phyloP scores from a whole-genome alignment of 371 early-diverging fungal genomes.

The Amoeboaphelidium occidentale region DNA sequence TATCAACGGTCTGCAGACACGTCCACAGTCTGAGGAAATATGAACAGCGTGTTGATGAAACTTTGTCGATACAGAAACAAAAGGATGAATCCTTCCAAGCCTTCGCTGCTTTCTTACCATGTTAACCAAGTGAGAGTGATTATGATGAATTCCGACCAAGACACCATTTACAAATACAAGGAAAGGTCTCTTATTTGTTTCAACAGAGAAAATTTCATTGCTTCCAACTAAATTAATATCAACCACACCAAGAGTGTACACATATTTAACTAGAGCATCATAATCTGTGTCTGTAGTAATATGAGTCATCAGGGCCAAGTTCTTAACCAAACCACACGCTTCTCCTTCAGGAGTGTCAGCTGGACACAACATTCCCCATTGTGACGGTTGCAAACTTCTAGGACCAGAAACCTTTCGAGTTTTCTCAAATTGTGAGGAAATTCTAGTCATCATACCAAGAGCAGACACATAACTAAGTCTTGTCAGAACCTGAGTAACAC shows the following conservation, averaged over 20 bases:
- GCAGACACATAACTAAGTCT: slow-evolving; percentile 92
- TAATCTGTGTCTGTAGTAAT: slow-evolving; percentile 90
- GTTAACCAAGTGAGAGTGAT: slow-evolving; percentile 44
- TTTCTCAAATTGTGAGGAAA: slow-evolving; percentile 98
- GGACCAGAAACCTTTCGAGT: slow-evolving; percentile 99
- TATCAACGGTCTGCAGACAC: slow-evolving; percentile 93
- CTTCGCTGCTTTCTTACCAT: slow-evolving; percentile 67
- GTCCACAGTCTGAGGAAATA: slow-evolving; percentile 92
- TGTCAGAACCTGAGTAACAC: slow-evolving; percentile 94
- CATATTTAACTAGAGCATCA: slow-evolving; percentile 41
- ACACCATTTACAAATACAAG: slow-evolving; percentile 81
- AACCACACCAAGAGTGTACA: slow-evolving; percentile 62
- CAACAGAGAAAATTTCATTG: slow-evolving; percentile 36
- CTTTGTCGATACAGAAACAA: slow-evolving; percentile 80
- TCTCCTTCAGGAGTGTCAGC: slow-evolving; percentile 99
- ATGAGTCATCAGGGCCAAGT: slow-evolving; percentile 95
- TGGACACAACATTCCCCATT: slow-evolving; percentile 98
- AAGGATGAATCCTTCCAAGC: slow-evolving; percentile 60
- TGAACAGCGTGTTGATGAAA: slow-evolving; percentile 59
- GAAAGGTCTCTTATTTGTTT: slow-evolving; percentile 25
- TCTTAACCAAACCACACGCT: slow-evolving; percentile 98
- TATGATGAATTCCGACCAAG: slow-evolving; percentile 62
- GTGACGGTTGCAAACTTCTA: slow-evolving; percentile 90
- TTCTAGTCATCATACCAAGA: slow-evolving; percentile 98
- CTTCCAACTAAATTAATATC: slow-evolving; percentile 64